phyloP scores from a whole-genome alignment of 192 early-diverging fungal genomes.

The Pilobolus umbonatus region DNA sequence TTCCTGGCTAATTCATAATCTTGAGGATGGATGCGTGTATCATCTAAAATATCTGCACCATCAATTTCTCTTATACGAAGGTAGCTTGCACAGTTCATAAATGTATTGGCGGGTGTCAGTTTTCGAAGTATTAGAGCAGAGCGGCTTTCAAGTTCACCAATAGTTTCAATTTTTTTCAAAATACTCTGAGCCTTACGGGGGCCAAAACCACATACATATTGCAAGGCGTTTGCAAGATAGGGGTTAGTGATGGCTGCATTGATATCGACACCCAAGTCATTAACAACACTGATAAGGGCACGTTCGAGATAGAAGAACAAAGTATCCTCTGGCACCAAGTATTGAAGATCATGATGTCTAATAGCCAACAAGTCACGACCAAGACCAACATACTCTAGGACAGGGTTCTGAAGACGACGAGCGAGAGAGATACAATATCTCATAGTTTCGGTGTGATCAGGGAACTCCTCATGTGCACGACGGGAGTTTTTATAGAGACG shows the following conservation, averaged over 20 bases:
- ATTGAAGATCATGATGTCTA: slow-evolving; percentile 71
- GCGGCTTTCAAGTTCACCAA: slow-evolving; percentile 56
- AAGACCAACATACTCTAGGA: slow-evolving; percentile 74
- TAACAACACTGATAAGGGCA: slow-evolving; percentile 83
- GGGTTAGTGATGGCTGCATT: slow-evolving; percentile 66
- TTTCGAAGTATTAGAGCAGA: slow-evolving; percentile 63
- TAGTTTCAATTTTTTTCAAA: slow-evolving; percentile 54
- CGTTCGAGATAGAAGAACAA: slow-evolving; percentile 71
- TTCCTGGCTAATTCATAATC: slow-evolving; percentile 94
- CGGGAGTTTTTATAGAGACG: slow-evolving; percentile 79
- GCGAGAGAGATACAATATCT: slow-evolving; percentile 87
- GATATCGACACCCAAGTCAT: slow-evolving; percentile 83
- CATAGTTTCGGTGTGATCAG: slow-evolving; percentile 59
- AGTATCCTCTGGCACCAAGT: slow-evolving; percentile 61
- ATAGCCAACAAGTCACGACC: slow-evolving; percentile 60
- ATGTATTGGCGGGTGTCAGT: slow-evolving; percentile 67
- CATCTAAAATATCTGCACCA: slow-evolving; percentile 80
- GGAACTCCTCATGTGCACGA: slow-evolving; percentile 64
- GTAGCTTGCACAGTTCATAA: slow-evolving; percentile 93
- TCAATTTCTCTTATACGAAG: slow-evolving; percentile 69
- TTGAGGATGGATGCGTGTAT: slow-evolving; percentile 92
- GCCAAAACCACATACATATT: slow-evolving; percentile 90
- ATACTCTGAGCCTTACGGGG: slow-evolving; percentile 86
- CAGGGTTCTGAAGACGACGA: slow-evolving; percentile 79
- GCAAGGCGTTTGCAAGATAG: slow-evolving; percentile 68